These are phyloP conservation scores for Lachancea thermotolerans DNA, from an alignment of 805 yeast genomes.

Conservation along the genomic window DNA sequence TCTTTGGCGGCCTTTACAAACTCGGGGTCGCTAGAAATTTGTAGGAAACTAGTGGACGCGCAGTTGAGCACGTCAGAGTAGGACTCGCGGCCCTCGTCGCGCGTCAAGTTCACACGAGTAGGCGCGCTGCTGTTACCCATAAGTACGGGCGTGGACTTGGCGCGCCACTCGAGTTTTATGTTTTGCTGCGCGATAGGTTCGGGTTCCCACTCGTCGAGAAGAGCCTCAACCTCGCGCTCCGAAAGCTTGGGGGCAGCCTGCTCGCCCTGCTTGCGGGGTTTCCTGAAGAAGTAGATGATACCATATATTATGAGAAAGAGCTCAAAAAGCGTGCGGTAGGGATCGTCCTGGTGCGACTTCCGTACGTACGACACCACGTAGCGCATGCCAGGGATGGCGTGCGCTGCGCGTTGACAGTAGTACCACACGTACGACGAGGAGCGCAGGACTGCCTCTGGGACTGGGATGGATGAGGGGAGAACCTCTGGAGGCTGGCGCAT, in stretches of 20 bases:
- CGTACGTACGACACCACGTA: constrained; percentile 59
- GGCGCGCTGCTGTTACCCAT: constrained; percentile 43
- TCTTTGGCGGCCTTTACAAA: constrained; percentile 49
- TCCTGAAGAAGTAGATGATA: constrained; percentile 60
- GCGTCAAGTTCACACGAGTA: constrained; percentile 22
- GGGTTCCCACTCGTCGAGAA: constrained; percentile 89
- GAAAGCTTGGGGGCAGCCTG: constrained; percentile 60
- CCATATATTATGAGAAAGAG: constrained; percentile 72
- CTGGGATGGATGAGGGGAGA: constrained; percentile 26
- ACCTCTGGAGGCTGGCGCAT: constrained; percentile 22
- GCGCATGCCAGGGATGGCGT: constrained; percentile 26
- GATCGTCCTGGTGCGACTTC: constrained; percentile 89
- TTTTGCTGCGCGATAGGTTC: constrained; percentile 66
- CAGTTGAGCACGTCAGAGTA: constrained; percentile 49
- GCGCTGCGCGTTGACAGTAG: constrained; percentile 14
- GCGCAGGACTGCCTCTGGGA: constrained; percentile 21
- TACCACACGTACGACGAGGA: constrained; percentile 22
- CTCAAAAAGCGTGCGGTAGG: constrained; percentile 81
- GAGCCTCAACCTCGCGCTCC: constrained; percentile 64
- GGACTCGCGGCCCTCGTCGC: constrained; percentile 26
- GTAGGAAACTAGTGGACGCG: constrained; percentile 65
- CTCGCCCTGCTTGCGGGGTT: constrained; percentile 71
- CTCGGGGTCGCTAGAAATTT: constrained; percentile 43
- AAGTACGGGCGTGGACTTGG: constrained; percentile 57
- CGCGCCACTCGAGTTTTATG: constrained; percentile 51